These are phyloP conservation scores for Aspergillus eucalypticola DNA, from an alignment of 2,329 filamentous ascomycete genomes.

Conservation along the genomic window DNA sequence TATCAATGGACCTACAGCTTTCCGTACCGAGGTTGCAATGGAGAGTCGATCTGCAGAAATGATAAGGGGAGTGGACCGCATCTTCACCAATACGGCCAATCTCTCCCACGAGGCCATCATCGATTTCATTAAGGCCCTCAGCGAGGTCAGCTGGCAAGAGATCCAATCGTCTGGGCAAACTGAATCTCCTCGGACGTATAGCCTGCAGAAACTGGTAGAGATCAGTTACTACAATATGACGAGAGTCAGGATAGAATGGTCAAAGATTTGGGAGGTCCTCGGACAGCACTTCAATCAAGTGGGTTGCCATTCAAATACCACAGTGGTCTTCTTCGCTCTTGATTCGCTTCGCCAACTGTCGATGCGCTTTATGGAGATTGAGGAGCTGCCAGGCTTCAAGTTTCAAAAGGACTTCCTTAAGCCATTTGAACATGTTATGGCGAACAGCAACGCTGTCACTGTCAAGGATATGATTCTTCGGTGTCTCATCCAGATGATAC, in stretches of 20 bases:
- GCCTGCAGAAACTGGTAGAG: constrained; percentile 95
- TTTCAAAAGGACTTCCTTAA: constrained; percentile 99
- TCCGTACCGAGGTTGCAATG: constrained; percentile 79
- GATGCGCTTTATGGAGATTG: constrained; percentile 98
- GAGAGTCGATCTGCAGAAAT: constrained; percentile 93
- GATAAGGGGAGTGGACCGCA: constrained; percentile 87
- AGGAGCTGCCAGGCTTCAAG: constrained; percentile 96
- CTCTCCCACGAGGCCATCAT: constrained; percentile 93
- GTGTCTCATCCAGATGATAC: constrained; percentile 98
- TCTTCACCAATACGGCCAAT: constrained; percentile 95
- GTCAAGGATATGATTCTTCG: constrained; percentile 98
- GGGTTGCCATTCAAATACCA: constrained; percentile 92
- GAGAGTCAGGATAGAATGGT: constrained; percentile 97
- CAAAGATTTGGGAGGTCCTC: constrained; percentile 94
- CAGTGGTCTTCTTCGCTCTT: constrained; percentile 95
- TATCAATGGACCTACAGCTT: constrained; percentile 53
- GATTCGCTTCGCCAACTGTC: constrained; percentile 94
- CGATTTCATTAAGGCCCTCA: constrained; percentile 87
- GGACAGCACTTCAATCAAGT: constrained; percentile 98
- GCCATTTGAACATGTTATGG: constrained; percentile 96
- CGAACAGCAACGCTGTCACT: constrained; percentile 83
- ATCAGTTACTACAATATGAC: constrained; percentile 99
- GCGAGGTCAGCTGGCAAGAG: constrained; percentile 98
- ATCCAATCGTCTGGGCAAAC: constrained; percentile 96
- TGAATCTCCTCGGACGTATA: constrained; percentile 94